phyloP scores from a whole-genome alignment of 768 basidiomycete species.

The Lentinula raphanica region DNA sequence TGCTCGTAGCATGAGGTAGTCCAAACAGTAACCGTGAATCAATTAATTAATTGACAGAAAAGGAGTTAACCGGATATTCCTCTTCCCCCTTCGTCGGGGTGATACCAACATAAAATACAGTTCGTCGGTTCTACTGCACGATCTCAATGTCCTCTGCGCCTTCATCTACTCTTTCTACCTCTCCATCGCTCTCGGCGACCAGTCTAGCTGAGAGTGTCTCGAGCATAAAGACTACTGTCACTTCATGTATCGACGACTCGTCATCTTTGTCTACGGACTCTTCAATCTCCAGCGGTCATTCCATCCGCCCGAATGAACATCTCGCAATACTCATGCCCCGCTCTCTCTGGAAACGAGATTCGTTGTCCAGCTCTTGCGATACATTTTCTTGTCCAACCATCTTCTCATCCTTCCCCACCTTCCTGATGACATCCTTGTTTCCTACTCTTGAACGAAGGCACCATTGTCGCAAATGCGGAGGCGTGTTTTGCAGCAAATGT shows the following conservation, averaged over 20 bases:
- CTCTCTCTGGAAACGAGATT: constrained; percentile 57
- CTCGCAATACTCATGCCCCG: constrained; percentile 70
- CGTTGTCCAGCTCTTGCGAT: neutral
- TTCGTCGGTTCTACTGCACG: neutral
- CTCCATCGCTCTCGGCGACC: neutral
- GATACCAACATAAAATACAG: neutral
- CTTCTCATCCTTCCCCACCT: neutral
- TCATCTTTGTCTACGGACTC: neutral
- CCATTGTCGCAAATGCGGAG: constrained; percentile 83
- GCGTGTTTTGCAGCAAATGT: constrained; percentile 66
- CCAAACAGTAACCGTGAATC: neutral
- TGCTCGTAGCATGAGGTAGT: neutral
- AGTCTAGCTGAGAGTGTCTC: neutral
- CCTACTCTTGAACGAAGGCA: constrained; percentile 71
- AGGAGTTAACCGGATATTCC: neutral
- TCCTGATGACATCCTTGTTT: constrained; percentile 30
- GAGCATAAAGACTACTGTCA: neutral
- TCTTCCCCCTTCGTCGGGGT: neutral
- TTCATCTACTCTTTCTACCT: neutral
- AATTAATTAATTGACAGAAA: neutral
- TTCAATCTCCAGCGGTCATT: neutral
- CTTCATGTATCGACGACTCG: neutral
- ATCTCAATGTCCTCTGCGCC: neutral
- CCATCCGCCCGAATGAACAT: constrained; percentile 54
- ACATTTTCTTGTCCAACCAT: neutral